Evolutionary conservation across 1,284 basidiomycete species (phyloP).

Genomic region (Cutaneotrichosporon mucoides): DNA sequence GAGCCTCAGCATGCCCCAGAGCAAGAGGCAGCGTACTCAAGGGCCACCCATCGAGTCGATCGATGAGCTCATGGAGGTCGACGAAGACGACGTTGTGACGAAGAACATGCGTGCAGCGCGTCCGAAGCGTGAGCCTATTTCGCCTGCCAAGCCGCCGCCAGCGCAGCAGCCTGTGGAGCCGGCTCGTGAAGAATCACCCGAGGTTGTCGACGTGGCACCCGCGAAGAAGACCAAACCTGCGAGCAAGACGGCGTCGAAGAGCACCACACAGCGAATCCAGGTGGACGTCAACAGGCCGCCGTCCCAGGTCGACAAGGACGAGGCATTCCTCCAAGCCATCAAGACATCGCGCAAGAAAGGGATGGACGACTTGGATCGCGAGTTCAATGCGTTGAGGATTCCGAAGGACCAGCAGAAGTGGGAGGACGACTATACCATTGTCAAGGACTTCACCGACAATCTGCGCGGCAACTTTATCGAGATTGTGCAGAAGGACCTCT

Average conservation of each 20-base stretch:
- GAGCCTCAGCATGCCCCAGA: constrained; percentile 9
- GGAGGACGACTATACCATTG: constrained; percentile 45
- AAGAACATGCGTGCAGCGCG: constrained; percentile 3
- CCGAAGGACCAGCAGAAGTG: constrained; percentile 51
- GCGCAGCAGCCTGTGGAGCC: neutral
- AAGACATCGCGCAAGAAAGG: constrained; percentile 33
- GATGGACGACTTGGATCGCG: constrained; percentile 67
- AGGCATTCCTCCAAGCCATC: constrained; percentile 42
- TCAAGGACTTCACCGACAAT: constrained; percentile 71
- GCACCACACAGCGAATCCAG: neutral
- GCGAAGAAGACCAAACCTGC: constrained; percentile 5
- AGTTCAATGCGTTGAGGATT: constrained; percentile 76
- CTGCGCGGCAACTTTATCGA: constrained; percentile 81
- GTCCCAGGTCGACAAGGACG: constrained; percentile 31
- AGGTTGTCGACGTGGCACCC: too few species aligned
- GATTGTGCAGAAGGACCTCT: constrained; percentile 54
- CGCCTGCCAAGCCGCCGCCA: constrained; percentile 3
- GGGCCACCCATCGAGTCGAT: neutral
- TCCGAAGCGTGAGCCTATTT: constrained; percentile 1
- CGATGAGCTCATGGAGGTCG: constrained; percentile 26
- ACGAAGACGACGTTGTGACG: constrained; percentile 25
- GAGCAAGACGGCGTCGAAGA: constrained; percentile 10
- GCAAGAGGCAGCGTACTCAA: constrained; percentile 1
- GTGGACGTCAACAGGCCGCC: neutral
- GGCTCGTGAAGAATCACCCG: neutral